These are phyloP conservation scores for Aureobasidium sp. DNA, from an alignment of 2,329 filamentous ascomycete species.

Conservation along the genomic window DNA sequence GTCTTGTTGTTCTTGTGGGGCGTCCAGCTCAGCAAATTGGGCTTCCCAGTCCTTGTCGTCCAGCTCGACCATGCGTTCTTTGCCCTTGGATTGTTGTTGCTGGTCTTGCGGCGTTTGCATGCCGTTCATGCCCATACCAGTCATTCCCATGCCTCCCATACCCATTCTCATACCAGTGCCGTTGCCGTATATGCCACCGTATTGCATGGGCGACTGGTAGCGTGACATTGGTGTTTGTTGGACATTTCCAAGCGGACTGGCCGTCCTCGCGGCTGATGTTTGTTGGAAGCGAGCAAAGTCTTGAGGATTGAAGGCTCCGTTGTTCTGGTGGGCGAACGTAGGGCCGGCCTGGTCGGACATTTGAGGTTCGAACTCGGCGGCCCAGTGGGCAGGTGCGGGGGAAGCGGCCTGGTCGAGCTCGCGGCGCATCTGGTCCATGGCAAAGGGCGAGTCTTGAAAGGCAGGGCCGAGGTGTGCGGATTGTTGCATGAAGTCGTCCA, in stretches of 20 bases:
- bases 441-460: conserved; percentile 50
- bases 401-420: conserved; percentile 54
- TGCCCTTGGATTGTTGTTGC: conserved; percentile 66
- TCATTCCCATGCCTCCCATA: conserved; percentile 29
- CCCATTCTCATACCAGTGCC: conserved; percentile 53
- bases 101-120: conserved; percentile 30
- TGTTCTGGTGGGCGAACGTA: conserved; percentile 51
- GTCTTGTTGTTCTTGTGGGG: conserved; percentile 48
- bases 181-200: conserved; percentile 41
- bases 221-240: conserved; percentile 36
- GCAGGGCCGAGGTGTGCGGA: conserved; percentile 52
- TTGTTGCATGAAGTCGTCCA: conserved; percentile 88
- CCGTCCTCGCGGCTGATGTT: conserved; percentile 8
- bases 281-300: conserved; percentile 82
- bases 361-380: conserved; percentile 53
- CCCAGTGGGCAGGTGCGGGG: conserved; percentile 52
- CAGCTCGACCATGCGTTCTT: conserved; percentile 75
- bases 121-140: conserved; percentile 45
- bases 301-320: conserved; percentile 61
- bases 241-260: conserved; percentile 15
- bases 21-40: conserved; percentile 84
- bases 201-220: conserved; percentile 55
- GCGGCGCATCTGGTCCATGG: conserved; percentile 60
- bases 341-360: conserved; percentile 48
- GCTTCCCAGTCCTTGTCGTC: conserved; percentile 94